These are phyloP conservation scores for Globisporangium spiculum DNA, from an alignment of 352 stramenopile species.

Conservation along the genomic window DNA sequence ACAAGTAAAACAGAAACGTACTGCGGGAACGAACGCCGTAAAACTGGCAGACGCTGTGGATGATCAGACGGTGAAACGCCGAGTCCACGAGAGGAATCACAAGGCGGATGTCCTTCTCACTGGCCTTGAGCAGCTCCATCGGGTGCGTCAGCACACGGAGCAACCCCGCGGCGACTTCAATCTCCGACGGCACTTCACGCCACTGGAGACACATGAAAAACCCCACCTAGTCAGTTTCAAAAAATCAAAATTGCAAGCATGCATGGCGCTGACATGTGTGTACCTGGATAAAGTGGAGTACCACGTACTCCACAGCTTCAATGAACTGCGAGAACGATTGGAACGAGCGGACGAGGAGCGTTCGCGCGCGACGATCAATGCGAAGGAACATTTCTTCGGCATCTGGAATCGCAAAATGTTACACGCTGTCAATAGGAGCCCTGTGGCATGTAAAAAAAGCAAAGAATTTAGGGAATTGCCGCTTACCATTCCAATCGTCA, in stretches of 20 bases:
- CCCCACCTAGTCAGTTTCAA: too few relatives aligned
- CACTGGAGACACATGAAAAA: conserved; percentile 36
- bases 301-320: conserved; percentile 72
- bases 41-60: conserved; percentile 89
- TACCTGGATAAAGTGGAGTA: conserved; percentile 84
- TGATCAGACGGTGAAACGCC: conserved; percentile 83
- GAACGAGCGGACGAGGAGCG: conserved; percentile 68
- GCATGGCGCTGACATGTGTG: neutral
- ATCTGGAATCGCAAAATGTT: neutral
- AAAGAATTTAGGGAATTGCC: neutral
- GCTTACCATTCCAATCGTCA: conserved; percentile 72
- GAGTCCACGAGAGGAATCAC: conserved; percentile 77
- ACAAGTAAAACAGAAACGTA: conserved; percentile 28
- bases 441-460: neutral
- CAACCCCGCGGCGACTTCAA: conserved; percentile 65
- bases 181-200: conserved; percentile 64
- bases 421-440: neutral
- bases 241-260: neutral
- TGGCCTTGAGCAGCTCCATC: conserved; percentile 53
- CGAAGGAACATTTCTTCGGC: conserved; percentile 70
- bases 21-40: conserved; percentile 81
- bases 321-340: conserved; percentile 66
- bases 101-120: conserved; percentile 65
- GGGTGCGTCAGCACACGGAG: conserved; percentile 58
- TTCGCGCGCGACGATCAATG: conserved; percentile 69